A percentile compares a stretch with the other conserved stretches of the same genome.
phyloP scores from a whole-genome alignment of 257 asterid species.

The Phtheirospermum japonicum region DNA sequence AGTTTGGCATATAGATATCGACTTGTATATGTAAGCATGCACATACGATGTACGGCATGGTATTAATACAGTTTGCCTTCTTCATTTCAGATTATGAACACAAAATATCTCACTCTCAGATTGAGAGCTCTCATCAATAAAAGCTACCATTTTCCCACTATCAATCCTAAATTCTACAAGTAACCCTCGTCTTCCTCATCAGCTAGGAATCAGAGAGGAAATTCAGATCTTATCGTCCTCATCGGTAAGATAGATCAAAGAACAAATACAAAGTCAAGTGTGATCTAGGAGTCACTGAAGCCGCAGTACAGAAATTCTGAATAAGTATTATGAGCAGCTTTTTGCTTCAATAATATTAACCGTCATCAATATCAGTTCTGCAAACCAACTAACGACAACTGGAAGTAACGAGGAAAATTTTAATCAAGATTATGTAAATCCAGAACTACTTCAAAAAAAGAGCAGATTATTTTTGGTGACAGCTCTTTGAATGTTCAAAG shows the following conservation, averaged over 20 bases:
- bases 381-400: constrained; percentile 1
- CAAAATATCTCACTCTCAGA: too few relatives aligned
- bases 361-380: constrained; percentile 17
- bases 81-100: too few relatives aligned
- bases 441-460: constrained; percentile 10
- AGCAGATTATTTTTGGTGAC: constrained; percentile 4
- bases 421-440: not conserved
- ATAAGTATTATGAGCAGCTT: constrained; percentile 20
- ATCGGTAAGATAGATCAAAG: constrained; percentile 10
- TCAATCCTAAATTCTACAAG: too few relatives aligned
- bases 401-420: constrained; percentile 4
- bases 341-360: constrained; percentile 11
- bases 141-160: too few relatives aligned
- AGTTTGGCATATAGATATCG: too few relatives aligned
- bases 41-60: too few relatives aligned
- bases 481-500: constrained; percentile 12
- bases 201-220: not conserved
- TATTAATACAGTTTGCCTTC: too few relatives aligned
- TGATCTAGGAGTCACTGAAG: constrained; percentile 10
- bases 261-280: not conserved
- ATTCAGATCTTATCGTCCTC: not conserved
- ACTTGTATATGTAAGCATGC: too few relatives aligned
- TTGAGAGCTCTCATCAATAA: too few relatives aligned
- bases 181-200: constrained; percentile 7
- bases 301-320: constrained; percentile 2